Base-by-base conservation (phyloP, 345 rosid species). In the Arabis hirsuta region DNA sequence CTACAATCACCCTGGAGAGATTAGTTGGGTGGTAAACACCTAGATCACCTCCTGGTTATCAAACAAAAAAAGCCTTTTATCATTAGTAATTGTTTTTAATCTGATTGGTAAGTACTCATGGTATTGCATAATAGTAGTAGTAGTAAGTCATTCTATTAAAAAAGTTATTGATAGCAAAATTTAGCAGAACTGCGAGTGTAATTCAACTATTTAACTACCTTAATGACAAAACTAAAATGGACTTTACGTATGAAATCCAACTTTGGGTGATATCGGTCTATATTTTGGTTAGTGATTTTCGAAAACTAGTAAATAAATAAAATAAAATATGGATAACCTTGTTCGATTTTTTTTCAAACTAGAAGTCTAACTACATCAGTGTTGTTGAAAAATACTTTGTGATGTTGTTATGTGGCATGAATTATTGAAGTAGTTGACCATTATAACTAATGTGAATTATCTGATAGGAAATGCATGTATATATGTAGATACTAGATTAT, bases 371-470 rank as follows among this genome's bases (percentile, higher is more conserved):
- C 34, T 44, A 62, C 43, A 48, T 16, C 16, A 16, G 16, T 16
- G 16, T 16, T 16, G 16, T 16, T 16, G 16, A 16, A 16, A 16
- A 16, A 16, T 36, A 43, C n/a, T 32, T 29, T 54, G 41, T 54
- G 11, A 22, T 44, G 55, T 31, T 62, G 46, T 36, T 36, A 36
- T 52, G 63, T 65, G 67, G 50, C 31, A 67, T 80, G 78, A 87
- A 59, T 77, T 81, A 59, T 77, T 81, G 55, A 42, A 22, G 48
- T 53, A 22, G 48, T 53, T 51, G 42, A 62, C 45, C 6, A 62
- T 42, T 61, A 14, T 59, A 58, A 11, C 53, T 39, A 58, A 19
- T 38, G 41, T 41, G 13, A 31, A 32, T 12, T 56, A 48, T 66
- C 12, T 7, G 10, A 20, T 24, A 71, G 45, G 45, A 53, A 39